Conservation (phyloP, 441 rosid genomes). For the Syzygium malaccense region DNA sequence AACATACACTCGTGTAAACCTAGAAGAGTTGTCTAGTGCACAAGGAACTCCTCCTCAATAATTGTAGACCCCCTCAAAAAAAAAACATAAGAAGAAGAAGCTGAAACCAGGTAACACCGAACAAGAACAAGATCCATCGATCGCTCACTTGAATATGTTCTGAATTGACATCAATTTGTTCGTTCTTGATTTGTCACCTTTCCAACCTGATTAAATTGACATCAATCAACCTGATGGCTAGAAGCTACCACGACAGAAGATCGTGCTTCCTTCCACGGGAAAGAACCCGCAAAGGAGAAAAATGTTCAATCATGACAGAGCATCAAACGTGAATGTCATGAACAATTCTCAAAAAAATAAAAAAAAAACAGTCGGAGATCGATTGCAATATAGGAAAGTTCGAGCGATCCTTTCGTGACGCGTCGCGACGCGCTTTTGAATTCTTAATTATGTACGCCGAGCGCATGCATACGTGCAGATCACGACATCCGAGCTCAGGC, state of each 20-base stretch:
- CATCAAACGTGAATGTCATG: neutral
- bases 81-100: neutral
- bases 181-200: neutral
- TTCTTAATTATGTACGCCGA: neutral
- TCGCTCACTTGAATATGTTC: neutral
- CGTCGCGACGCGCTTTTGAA: neutral
- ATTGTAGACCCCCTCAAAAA: neutral
- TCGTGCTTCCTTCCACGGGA: neutral
- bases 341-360: neutral
- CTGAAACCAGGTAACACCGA: neutral
- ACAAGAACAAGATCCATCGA: neutral
- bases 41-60: neutral
- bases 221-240: neutral
- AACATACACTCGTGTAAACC: rapidly evolving
- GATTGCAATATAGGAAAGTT: neutral
- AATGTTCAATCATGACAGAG: neutral
- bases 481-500: neutral
- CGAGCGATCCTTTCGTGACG: neutral
- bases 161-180: neutral
- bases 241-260: neutral
- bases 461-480: rapidly evolving
- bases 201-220: neutral
- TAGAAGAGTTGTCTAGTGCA: neutral
- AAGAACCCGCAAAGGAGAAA: neutral
- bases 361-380: neutral